phyloP scores from a whole-genome alignment of 805 yeast genomes.

The Ogataea thermomethanolica region DNA sequence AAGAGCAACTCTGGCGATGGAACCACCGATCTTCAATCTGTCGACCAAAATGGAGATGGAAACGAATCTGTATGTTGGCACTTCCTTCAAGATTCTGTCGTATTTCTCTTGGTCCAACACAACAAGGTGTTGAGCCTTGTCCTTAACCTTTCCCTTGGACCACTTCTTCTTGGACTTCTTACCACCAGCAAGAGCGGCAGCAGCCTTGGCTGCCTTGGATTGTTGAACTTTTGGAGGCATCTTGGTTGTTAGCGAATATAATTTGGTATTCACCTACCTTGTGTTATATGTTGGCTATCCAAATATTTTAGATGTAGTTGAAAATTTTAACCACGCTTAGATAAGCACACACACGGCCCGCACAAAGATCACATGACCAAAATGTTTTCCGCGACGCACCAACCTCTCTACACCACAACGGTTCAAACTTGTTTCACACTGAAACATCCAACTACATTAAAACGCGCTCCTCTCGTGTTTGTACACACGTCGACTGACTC shows the following conservation, averaged over 20 bases:
- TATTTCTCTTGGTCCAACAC: slow-evolving; percentile 96
- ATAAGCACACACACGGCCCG: slow-evolving; percentile 3
- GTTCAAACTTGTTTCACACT: slow-evolving; percentile 5
- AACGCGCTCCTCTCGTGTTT: slow-evolving; percentile 12
- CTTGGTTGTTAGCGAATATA: slow-evolving; percentile 33
- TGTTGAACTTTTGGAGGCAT: slow-evolving; percentile 99
- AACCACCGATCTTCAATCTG: slow-evolving; percentile 99
- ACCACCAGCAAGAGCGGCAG: slow-evolving; percentile 99
- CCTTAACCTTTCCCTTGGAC: slow-evolving; percentile 99
- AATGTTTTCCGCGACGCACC: background rate
- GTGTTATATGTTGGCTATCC: slow-evolving; percentile 11
- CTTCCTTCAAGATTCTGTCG: slow-evolving; percentile 99
- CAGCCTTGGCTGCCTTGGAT: slow-evolving; percentile 99
- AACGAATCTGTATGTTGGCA: slow-evolving; percentile 97
- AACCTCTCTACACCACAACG: slow-evolving; percentile 3
- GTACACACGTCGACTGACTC: slow-evolving; percentile 5
- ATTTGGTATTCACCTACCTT: slow-evolving; percentile 20
- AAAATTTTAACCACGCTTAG: slow-evolving; percentile 10
- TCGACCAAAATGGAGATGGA: slow-evolving; percentile 98
- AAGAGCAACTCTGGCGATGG: slow-evolving; percentile 97
- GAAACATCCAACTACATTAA: slow-evolving; percentile 6
- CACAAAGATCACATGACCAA: slow-evolving; percentile 3
- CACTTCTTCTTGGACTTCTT: slow-evolving; percentile 99
- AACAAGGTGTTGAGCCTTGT: slow-evolving; percentile 98
- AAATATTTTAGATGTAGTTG: slow-evolving; percentile 3